Percentiles rank a stretch among this genome's conserved stretches.
Conservation (phyloP, 73 alveolate genomes). For the Uronychia binucleata region DNA sequence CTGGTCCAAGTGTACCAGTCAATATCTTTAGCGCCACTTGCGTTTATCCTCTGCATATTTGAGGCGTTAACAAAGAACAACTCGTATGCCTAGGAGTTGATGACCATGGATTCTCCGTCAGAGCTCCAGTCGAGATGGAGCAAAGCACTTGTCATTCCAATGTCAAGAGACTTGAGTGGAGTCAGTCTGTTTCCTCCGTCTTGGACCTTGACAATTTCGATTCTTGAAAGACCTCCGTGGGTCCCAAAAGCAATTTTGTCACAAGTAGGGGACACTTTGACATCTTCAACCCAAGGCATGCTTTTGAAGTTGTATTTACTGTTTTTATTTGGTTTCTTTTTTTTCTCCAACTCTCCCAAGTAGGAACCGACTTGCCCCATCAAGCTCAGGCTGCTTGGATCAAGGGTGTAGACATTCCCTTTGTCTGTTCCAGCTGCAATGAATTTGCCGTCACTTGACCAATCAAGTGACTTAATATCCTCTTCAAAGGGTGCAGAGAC, state of each 20-base stretch:
- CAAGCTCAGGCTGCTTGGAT: constrained; percentile 72
- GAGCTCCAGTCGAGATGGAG: constrained; percentile 97
- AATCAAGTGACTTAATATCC: constrained; percentile 95
- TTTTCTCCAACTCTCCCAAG: constrained; percentile 66
- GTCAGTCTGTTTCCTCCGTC: constrained; percentile 70
- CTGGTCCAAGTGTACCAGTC: constrained; percentile 97
- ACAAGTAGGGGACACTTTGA: constrained; percentile 92
- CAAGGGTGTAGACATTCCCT: constrained; percentile 84
- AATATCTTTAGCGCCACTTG: constrained; percentile 82
- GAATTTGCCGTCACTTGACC: constrained; percentile 92
- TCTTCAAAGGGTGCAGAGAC: constrained; percentile 83
- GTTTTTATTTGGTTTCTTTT: constrained; percentile 21
- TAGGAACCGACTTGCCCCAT: constrained; percentile 71
- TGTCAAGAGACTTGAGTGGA: constrained; percentile 72
- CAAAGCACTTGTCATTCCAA: constrained; percentile 93
- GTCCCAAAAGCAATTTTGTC: constrained; percentile 93
- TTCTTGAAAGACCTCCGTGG: constrained; percentile 95
- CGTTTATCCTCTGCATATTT: constrained; percentile 75
- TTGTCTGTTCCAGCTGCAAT: constrained; percentile 86
- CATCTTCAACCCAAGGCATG: constrained; percentile 94
- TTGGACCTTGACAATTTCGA: constrained; percentile 81
- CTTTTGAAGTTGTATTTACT: constrained; percentile 18
- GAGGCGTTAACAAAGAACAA: constrained; percentile 88
- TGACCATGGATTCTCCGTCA: constrained; percentile 85
- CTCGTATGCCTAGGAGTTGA: constrained; percentile 97